Evolutionary conservation across 768 basidiomycete genomes (phyloP).

Genomic region (Lepiota subincarnata): DNA sequence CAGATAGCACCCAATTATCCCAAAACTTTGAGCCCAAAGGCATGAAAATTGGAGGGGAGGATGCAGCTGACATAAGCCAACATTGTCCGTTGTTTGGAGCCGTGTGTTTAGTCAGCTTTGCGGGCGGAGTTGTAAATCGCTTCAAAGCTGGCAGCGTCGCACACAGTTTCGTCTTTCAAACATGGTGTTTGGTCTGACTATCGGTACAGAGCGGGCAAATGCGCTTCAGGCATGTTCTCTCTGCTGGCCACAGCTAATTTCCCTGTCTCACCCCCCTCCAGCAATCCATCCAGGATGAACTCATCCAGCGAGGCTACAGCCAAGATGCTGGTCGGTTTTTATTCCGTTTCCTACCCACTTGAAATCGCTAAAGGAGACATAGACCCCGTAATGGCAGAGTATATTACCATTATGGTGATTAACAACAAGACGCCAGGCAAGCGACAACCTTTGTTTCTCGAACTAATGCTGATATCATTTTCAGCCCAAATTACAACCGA

Average conservation of each 20-base stretch:
- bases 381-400: conserved; percentile 93
- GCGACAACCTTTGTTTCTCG: conserved; percentile 20
- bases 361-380: conserved; percentile 14
- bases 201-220: conserved; percentile 73
- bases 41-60: too few relatives aligned
- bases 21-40: too few relatives aligned
- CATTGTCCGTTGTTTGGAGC: conserved; percentile 5
- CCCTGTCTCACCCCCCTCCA: conserved; percentile 24
- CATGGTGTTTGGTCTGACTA: conserved; percentile 75
- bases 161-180: conserved; percentile 24
- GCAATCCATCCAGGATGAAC: conserved; percentile 81
- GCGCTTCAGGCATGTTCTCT: conserved; percentile 55
- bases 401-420: conserved; percentile 92
- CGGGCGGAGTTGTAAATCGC: conserved; percentile 14
- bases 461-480: conserved; percentile 16
- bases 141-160: conserved; percentile 13
- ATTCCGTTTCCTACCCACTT: conserved; percentile 9
- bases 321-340: conserved; percentile 62
- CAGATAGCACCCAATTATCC: too few relatives aligned
- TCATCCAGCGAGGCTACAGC: conserved; percentile 69
- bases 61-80: too few relatives aligned
- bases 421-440: conserved; percentile 81
- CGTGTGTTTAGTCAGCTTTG: not conserved
- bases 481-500: conserved; percentile 85
- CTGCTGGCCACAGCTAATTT: not conserved